A percentile compares a stretch with the other conserved stretches of the same genome.
Conservation (phyloP, 768 basidiomycete genomes). For the Fibroporia radiculosa region DNA sequence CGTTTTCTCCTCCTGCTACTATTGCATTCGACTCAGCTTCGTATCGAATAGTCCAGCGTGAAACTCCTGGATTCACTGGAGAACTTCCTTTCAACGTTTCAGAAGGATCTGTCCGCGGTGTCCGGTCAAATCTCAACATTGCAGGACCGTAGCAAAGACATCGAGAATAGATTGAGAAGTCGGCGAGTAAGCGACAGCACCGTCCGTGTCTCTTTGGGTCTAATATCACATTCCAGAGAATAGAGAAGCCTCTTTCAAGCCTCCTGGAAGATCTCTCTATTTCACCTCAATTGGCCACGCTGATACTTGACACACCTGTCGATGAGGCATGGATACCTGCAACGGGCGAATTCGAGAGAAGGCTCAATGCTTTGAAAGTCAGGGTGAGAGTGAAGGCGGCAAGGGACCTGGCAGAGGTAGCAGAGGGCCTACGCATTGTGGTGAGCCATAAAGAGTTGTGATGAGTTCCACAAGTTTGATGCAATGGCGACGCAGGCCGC, state of each 20-base stretch:
- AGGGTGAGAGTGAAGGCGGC: constrained; percentile 84
- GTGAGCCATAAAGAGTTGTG: constrained; percentile 37
- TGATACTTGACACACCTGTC: constrained; percentile 79
- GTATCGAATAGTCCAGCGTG: constrained; percentile 74
- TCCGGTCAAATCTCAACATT: constrained; percentile 95
- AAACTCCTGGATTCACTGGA: constrained; percentile 82
- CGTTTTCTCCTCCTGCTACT: constrained; percentile 3
- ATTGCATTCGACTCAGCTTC: background rate
- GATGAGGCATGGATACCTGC: constrained; percentile 83
- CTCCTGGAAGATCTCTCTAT: constrained; percentile 77
- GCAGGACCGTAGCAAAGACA: constrained; percentile 83
- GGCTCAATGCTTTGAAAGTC: constrained; percentile 57
- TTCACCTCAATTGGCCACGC: constrained; percentile 67
- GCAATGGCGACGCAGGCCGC: constrained; percentile 51
- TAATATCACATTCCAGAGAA: constrained; percentile 44
- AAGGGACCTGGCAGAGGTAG: constrained; percentile 72
- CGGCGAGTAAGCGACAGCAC: constrained; percentile 55
- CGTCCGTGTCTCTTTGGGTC: background rate
- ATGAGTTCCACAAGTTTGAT: background rate
- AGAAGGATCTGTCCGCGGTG: constrained; percentile 87
- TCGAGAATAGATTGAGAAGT: constrained; percentile 79
- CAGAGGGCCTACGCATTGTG: constrained; percentile 83
- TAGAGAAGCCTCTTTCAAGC: constrained; percentile 79
- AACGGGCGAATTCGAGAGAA: constrained; percentile 74
- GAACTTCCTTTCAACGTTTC: constrained; percentile 90